phyloP scores from a whole-genome alignment of 345 rosid genomes.

The Camelina hispida region DNA sequence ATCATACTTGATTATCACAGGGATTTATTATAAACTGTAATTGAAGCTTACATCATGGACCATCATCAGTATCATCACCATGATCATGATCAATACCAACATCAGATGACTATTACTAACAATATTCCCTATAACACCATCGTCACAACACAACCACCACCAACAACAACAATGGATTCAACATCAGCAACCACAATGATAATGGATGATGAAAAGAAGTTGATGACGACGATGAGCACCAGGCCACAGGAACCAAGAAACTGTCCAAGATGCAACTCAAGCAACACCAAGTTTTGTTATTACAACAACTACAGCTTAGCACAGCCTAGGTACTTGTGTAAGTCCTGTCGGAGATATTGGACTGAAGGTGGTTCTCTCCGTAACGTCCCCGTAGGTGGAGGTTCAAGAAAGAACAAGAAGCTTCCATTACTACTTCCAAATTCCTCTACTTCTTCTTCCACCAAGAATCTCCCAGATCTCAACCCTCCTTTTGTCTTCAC shows the following conservation, averaged over 20 bases:
- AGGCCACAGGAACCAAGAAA: constrained; percentile 45
- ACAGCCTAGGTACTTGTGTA: constrained; percentile 48
- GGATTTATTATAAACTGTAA: constrained; percentile 21
- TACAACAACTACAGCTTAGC: constrained; percentile 48
- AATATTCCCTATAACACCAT: constrained; percentile 33
- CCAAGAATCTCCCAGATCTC: constrained; percentile 43
- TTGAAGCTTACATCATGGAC: constrained; percentile 34
- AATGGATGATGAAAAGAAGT: constrained; percentile 41
- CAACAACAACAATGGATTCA: constrained; percentile 27
- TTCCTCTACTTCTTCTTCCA: constrained; percentile 26
- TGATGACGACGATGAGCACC: constrained; percentile 27
- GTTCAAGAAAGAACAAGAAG: constrained; percentile 48
- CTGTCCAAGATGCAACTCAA: constrained; percentile 50
- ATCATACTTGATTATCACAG: constrained; percentile 31
- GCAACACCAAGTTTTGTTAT: constrained; percentile 47
- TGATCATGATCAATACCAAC: constrained; percentile 21
- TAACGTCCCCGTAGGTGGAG: constrained; percentile 47
- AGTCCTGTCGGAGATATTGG: constrained; percentile 47
- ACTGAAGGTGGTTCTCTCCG: constrained; percentile 49
- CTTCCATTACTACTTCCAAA: constrained; percentile 31
- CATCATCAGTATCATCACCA: constrained; percentile 36
- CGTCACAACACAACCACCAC: constrained; percentile 28
- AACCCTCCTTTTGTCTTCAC: constrained; percentile 44
- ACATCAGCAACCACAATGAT: constrained; percentile 32
- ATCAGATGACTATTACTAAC: constrained; percentile 28